Conservation (phyloP, 371 early-diverging fungal genomes). For the Rhizopus microsporus region DNA sequence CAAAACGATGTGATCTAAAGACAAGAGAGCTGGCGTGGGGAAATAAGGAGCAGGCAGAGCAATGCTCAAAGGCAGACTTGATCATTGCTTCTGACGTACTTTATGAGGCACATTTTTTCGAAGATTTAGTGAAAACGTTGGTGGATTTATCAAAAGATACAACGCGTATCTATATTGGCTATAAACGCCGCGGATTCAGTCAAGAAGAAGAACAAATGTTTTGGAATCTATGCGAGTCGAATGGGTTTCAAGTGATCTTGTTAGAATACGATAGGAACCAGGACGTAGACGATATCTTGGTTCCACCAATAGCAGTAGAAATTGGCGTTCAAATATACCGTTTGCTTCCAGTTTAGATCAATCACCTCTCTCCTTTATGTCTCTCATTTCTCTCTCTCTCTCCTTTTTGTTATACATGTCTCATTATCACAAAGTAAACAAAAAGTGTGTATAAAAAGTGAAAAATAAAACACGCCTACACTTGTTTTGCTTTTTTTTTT, state of each 20-base stretch:
- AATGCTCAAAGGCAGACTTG: constrained; percentile 45
- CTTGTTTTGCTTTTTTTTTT: neutral
- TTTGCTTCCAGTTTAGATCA: constrained; percentile 12
- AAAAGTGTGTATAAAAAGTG: neutral
- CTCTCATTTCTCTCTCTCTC: neutral
- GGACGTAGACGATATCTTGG: constrained; percentile 23
- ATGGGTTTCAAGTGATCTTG: constrained; percentile 24
- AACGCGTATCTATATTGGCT: constrained; percentile 59
- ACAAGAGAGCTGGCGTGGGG: constrained; percentile 41
- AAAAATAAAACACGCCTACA: constrained; percentile 1
- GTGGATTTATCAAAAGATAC: constrained; percentile 38
- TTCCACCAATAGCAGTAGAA: constrained; percentile 28
- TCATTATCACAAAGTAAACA: neutral
- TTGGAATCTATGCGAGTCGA: constrained; percentile 38
- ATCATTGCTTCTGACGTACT: constrained; percentile 65
- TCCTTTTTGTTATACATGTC: constrained; percentile 7
- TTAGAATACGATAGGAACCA: constrained; percentile 13
- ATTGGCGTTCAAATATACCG: constrained; percentile 44
- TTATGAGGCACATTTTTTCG: constrained; percentile 55
- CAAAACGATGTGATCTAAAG: constrained; percentile 8
- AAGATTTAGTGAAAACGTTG: constrained; percentile 50
- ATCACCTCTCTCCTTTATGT: neutral
- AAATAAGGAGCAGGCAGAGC: constrained; percentile 18
- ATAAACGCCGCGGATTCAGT: constrained; percentile 55
- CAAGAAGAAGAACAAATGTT: constrained; percentile 43